These are phyloP conservation scores for Cucumis hystrix DNA, from an alignment of 306 rosid genomes.

Conservation along the genomic window DNA sequence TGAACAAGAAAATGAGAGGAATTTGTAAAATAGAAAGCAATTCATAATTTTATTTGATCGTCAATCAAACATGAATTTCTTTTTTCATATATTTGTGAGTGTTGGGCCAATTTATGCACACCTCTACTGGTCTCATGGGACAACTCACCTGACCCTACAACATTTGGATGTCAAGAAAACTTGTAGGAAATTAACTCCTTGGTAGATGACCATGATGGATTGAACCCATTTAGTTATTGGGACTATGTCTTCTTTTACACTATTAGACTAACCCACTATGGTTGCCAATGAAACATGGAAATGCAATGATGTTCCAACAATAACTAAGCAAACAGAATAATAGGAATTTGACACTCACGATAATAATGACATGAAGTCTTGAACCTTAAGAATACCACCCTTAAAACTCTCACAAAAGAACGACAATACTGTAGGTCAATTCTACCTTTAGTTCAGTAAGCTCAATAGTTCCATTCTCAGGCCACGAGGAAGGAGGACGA, in stretches of 20 bases:
- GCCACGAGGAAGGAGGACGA: slow-evolving; percentile 72
- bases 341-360: not conserved
- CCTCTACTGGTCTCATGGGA: too few species aligned
- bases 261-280: too few species aligned
- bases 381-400: not conserved
- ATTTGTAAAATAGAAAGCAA: not conserved
- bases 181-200: too few species aligned
- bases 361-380: not conserved
- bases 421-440: slow-evolving; percentile 1
- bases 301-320: not conserved
- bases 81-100: too few species aligned
- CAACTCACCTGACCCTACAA: too few species aligned
- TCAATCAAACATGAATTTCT: not conserved
- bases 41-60: not conserved
- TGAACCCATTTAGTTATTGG: too few species aligned
- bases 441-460: slow-evolving; percentile 62
- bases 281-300: not conserved
- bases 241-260: too few species aligned
- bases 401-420: not conserved
- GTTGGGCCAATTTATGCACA: too few species aligned
- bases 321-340: not conserved
- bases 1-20: not conserved
- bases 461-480: slow-evolving; percentile 67
- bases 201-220: too few species aligned
- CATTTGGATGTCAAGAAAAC: too few species aligned